Percentiles rank a stretch among this genome's conserved stretches.
Conservation (phyloP, 352 stramenopile genomes). For the Globisporangium parvum region DNA sequence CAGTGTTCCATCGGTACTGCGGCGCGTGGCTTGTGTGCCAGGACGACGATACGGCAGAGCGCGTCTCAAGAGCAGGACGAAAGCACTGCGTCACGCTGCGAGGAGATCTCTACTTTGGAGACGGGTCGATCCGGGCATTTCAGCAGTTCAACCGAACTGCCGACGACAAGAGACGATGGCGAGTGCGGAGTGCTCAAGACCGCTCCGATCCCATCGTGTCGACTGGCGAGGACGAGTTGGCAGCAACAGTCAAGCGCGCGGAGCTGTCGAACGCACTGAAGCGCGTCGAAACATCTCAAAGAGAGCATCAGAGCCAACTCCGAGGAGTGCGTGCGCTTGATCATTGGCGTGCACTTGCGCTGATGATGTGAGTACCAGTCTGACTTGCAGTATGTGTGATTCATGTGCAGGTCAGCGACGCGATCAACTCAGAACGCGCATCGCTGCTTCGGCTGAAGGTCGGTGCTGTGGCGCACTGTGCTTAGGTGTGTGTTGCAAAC, state of each 20-base stretch:
- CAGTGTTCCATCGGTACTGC: constrained; percentile 18
- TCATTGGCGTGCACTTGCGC: neutral
- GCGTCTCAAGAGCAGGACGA: neutral
- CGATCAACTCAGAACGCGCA: neutral
- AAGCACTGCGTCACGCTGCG: constrained; percentile 17
- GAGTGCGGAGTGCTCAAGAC: neutral
- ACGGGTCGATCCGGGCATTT: constrained; percentile 23
- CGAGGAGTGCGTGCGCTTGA: too few species aligned
- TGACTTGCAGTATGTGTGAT: neutral
- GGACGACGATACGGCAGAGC: constrained; percentile 11
- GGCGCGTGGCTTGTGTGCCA: constrained; percentile 17
- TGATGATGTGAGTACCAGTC: neutral
- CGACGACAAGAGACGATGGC: neutral
- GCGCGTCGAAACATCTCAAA: too few species aligned
- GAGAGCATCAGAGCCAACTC: too few species aligned
- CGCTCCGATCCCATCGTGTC: neutral
- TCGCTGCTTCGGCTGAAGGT: neutral
- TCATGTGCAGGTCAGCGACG: neutral
- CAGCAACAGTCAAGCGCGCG: neutral
- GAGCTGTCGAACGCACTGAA: neutral
- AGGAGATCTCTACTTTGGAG: constrained; percentile 22
- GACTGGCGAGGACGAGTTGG: neutral
- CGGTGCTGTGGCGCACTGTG: too few species aligned
- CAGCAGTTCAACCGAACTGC: neutral
- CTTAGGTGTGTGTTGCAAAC: too few species aligned